Conservation (phyloP, 2,329 filamentous ascomycete species). For the Xylaria sp. region DNA sequence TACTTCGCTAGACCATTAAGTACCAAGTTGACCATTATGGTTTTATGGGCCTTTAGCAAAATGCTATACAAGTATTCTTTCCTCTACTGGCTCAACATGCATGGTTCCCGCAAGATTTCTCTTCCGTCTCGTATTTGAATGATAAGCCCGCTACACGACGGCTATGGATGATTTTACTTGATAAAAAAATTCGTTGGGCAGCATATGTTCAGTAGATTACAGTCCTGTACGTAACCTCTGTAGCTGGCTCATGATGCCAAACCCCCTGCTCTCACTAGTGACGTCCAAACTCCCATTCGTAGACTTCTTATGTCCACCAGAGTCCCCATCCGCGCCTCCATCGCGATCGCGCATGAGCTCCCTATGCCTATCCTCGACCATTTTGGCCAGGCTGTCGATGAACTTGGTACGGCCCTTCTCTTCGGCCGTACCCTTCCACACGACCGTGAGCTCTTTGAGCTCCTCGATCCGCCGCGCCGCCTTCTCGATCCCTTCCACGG, state of each 20-base stretch:
- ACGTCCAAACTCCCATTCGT: conserved; percentile 36
- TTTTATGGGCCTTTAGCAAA: too few relatives aligned
- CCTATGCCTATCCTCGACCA: conserved; percentile 77
- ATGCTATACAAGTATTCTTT: too few relatives aligned
- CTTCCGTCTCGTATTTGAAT: too few relatives aligned
- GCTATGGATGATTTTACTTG: not conserved
- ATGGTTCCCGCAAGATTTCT: too few relatives aligned
- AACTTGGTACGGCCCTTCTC: conserved; percentile 84
- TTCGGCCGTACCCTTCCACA: conserved; percentile 96
- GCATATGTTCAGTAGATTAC: conserved; percentile 31
- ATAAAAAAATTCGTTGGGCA: not conserved
- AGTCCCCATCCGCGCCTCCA: conserved; percentile 41
- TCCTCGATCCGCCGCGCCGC: conserved; percentile 77
- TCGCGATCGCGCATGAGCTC: conserved; percentile 58
- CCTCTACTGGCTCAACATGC: too few relatives aligned
- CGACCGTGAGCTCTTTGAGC: conserved; percentile 73
- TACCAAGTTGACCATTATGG: too few relatives aligned
- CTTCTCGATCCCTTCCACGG: conserved; percentile 71
- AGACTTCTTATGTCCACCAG: conserved; percentile 44
- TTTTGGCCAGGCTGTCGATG: conserved; percentile 78
- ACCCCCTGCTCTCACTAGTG: conserved; percentile 48
- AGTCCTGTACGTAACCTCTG: conserved; percentile 64
- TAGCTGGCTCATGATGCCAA: conserved; percentile 65
- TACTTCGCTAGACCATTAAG: too few relatives aligned
- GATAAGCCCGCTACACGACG: not conserved